Evolutionary conservation across 169 alveolate species (phyloP).

Genomic region (Babesia caballi): DNA sequence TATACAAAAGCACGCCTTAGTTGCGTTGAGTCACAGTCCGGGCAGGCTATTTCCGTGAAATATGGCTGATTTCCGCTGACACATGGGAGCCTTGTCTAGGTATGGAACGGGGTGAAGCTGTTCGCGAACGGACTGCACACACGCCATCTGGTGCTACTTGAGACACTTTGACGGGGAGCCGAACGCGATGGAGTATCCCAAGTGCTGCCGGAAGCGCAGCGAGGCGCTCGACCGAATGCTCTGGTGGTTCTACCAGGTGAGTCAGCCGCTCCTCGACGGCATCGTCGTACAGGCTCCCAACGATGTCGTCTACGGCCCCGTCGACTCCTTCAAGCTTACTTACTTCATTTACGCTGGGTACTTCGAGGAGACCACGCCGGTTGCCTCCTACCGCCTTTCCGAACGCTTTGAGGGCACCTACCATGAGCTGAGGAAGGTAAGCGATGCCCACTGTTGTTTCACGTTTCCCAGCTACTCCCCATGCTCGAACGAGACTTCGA

Average conservation of each 20-base stretch:
- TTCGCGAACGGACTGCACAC: no score
- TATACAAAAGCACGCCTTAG: no score
- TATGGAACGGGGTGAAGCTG: no score
- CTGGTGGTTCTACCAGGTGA: slow-evolving; percentile 56
- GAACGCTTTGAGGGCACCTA: no score
- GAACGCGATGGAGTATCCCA: background rate
- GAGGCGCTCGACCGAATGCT: slow-evolving; percentile 33
- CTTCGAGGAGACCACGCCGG: slow-evolving; percentile 54
- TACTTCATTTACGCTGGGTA: slow-evolving; percentile 31
- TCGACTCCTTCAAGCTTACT: slow-evolving; percentile 26
- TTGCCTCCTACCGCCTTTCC: slow-evolving; percentile 5
- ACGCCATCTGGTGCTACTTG: no score
- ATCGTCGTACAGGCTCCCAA: slow-evolving; percentile 17
- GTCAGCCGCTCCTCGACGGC: background rate
- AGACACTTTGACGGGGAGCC: background rate
- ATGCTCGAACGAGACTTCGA: slow-evolving; percentile 27
- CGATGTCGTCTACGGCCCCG: slow-evolving; percentile 52
- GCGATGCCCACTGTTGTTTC: background rate
- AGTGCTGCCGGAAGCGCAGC: slow-evolving; percentile 45
- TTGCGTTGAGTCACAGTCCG: no score
- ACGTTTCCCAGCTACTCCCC: slow-evolving; percentile 31
- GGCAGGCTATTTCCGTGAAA: no score
- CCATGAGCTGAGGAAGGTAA: slow-evolving; percentile 41
- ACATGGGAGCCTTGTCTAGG: no score
- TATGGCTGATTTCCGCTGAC: no score